phyloP scores from a whole-genome alignment of 1,284 basidiomycete species.

The Microbotryum intermedium region DNA sequence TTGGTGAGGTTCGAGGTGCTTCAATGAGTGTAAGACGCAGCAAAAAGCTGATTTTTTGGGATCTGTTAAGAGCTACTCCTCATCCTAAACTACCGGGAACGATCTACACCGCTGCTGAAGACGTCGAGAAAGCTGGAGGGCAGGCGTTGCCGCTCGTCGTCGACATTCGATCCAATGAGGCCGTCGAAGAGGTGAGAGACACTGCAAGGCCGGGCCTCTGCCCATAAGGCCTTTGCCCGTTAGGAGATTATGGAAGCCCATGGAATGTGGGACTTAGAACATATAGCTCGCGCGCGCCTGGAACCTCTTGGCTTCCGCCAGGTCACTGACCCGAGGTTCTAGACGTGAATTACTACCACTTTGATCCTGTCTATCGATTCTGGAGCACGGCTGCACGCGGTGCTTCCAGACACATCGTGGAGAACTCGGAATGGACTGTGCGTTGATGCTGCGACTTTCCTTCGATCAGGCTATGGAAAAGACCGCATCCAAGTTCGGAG shows the following conservation, averaged over 20 bases:
- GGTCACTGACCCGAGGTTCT: too few relatives aligned
- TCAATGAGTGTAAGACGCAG: background rate
- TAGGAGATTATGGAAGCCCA: too few relatives aligned
- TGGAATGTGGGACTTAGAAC: too few relatives aligned
- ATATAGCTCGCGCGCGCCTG: too few relatives aligned
- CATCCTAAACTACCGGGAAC: slow-evolving; percentile 37
- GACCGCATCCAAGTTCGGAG: slow-evolving; percentile 31
- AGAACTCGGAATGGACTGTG: background rate
- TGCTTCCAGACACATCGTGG: background rate
- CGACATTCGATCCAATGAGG: slow-evolving; percentile 34
- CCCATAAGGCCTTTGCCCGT: too few relatives aligned
- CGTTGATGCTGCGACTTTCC: background rate
- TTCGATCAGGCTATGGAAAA: slow-evolving; percentile 17
- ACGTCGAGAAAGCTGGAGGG: slow-evolving; percentile 32
- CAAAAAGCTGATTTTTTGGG: background rate
- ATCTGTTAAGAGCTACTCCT: slow-evolving; percentile 3
- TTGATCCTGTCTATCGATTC: too few relatives aligned
- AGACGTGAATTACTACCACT: too few relatives aligned
- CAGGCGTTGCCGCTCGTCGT: slow-evolving; percentile 35
- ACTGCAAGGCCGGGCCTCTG: too few relatives aligned
- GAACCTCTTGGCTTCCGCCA: too few relatives aligned
- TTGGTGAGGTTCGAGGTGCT: background rate
- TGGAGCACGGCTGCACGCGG: too few relatives aligned
- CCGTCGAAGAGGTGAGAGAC: slow-evolving; percentile 30
- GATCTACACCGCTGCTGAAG: slow-evolving; percentile 37